Percentiles rank a stretch among this genome's conserved stretches.
Evolutionary conservation across 139 green algal species (phyloP).

Genomic region (Asterochloris erici): DNA sequence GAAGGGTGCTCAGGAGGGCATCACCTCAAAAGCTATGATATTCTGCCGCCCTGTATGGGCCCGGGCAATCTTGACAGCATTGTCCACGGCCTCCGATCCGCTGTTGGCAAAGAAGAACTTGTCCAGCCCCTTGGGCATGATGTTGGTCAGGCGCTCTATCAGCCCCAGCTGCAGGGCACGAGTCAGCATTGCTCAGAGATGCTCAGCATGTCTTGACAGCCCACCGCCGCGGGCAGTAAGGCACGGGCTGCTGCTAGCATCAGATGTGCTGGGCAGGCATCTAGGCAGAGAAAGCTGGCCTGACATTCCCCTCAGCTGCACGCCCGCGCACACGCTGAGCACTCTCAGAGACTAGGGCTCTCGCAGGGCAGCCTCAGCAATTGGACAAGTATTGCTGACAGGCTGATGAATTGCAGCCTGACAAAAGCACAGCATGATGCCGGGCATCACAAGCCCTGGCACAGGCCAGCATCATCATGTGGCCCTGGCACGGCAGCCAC

Average conservation of each 20-base stretch:
- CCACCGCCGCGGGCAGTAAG: not conserved
- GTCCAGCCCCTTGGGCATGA: conserved; percentile 50
- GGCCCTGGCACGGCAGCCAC: not conserved
- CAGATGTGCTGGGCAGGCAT: too few relatives aligned
- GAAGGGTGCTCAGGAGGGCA: too few relatives aligned
- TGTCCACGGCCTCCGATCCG: conserved; percentile 80
- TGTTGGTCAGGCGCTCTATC: conserved; percentile 45
- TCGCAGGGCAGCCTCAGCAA: too few relatives aligned
- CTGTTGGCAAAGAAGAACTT: conserved; percentile 67
- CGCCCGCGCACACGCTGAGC: too few relatives aligned
- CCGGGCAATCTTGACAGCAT: conserved; percentile 83
- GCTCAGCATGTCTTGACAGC: not conserved
- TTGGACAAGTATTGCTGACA: not conserved
- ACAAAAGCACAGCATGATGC: not conserved
- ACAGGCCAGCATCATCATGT: not conserved
- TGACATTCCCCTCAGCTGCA: too few relatives aligned
- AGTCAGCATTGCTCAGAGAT: not conserved
- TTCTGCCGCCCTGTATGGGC: conserved; percentile 62
- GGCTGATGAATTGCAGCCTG: not conserved
- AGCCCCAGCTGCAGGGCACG: conserved; percentile 31
- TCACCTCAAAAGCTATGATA: conserved; percentile 78
- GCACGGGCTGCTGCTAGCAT: not conserved
- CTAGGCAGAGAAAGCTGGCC: too few relatives aligned
- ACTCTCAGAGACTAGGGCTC: too few relatives aligned
- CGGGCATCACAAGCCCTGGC: not conserved